Conservation (phyloP, 108 stramenopile genomes). For the Skeletonema menzelii region DNA sequence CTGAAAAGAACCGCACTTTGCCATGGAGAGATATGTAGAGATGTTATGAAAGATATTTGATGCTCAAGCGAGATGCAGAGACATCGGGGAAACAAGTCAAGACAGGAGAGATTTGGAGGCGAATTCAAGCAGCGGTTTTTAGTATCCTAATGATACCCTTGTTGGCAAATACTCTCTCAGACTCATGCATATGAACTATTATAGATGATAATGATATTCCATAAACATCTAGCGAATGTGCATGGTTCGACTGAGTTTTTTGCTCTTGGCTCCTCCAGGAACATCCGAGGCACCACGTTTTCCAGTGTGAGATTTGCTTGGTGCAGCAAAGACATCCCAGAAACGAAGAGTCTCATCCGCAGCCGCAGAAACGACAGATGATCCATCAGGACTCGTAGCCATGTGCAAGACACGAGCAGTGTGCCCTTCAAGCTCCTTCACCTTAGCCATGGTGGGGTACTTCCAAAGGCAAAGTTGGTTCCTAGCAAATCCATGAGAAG, state of each 20-base stretch:
- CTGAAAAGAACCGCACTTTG: constrained; percentile 50
- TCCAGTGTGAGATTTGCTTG: constrained; percentile 49
- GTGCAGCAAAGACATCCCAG: constrained; percentile 96
- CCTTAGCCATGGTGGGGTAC: constrained; percentile 95
- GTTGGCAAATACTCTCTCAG: constrained; percentile 27
- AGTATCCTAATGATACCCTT: constrained; percentile 2
- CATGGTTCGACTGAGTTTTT: constrained; percentile 62
- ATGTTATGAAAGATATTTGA: constrained; percentile 12
- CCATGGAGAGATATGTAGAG: constrained; percentile 24
- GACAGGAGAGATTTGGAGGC: constrained; percentile 11
- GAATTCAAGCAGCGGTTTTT: constrained; percentile 18
- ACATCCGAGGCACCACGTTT: constrained; percentile 47
- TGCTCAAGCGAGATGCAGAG: constrained; percentile 26
- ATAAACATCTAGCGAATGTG: constrained; percentile 53
- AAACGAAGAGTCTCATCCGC: constrained; percentile 99
- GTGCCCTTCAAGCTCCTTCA: constrained; percentile 96
- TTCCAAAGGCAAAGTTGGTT: constrained; percentile 97
- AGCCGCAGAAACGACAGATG: constrained; percentile 93
- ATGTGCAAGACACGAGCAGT: constrained; percentile 90
- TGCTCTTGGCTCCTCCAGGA: constrained; percentile 45
- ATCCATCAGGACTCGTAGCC: constrained; percentile 94
- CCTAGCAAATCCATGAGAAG: constrained; percentile 95
- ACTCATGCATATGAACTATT: constrained; percentile 24
- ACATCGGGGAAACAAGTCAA: constrained; percentile 14
- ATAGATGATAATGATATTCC: background rate